These are phyloP conservation scores for Zanthoxylum bungeanum DNA, from an alignment of 345 rosid genomes.

Conservation along the genomic window DNA sequence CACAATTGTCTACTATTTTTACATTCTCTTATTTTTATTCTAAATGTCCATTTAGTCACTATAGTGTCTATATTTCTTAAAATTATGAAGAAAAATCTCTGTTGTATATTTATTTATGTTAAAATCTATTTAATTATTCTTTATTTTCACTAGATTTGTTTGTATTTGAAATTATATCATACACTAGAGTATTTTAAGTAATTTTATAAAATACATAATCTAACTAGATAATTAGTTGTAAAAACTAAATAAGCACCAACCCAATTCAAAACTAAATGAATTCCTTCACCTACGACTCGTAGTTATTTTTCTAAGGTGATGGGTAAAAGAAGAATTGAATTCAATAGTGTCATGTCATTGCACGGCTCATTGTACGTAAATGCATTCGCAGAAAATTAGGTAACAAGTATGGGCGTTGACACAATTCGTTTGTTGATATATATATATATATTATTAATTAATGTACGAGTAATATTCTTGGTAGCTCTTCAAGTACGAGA, in stretches of 20 bases:
- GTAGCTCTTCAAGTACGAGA: not conserved
- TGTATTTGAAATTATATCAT: too few species aligned
- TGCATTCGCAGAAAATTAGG: slow-evolving; percentile 1
- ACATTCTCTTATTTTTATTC: not conserved
- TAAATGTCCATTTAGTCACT: too few species aligned
- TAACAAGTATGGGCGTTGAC: not conserved
- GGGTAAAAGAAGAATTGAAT: not conserved
- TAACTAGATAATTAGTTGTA: too few species aligned
- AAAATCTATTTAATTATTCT: too few species aligned
- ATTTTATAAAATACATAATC: too few species aligned
- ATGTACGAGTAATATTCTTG: not conserved
- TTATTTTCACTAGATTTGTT: too few species aligned
- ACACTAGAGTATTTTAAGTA: too few species aligned
- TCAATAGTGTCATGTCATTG: not conserved
- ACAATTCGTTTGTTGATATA: not conserved
- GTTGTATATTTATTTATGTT: too few species aligned
- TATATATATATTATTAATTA: not conserved
- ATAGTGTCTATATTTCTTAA: too few species aligned
- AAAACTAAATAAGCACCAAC: not conserved
- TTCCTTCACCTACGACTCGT: not conserved
- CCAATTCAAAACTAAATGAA: not conserved
- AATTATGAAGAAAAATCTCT: too few species aligned
- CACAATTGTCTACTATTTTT: not conserved
- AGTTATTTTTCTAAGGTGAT: not conserved
- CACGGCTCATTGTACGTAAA: not conserved